Evolutionary conservation across 306 rosid genomes (phyloP).

Genomic region (Canavalia ensiformis): DNA sequence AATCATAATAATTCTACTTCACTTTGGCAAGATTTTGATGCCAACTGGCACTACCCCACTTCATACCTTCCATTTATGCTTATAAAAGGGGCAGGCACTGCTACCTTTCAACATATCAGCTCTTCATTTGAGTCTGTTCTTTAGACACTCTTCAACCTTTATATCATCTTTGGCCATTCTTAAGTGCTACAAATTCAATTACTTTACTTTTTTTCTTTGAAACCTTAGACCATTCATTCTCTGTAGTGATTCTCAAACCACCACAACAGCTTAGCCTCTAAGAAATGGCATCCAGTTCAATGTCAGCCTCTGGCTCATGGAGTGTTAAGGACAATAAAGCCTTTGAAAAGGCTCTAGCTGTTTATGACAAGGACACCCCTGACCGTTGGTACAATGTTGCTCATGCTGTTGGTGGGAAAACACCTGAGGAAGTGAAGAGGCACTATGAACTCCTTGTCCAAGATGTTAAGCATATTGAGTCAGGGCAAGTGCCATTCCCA

Average conservation of each 20-base stretch:
- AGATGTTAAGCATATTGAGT: conserved; percentile 83
- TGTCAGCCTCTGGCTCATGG: conserved; percentile 85
- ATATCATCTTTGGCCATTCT: not conserved
- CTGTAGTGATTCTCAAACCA: not conserved
- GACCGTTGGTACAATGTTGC: conserved; percentile 96
- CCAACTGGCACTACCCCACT: conserved; percentile 75
- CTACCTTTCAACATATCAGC: conserved; percentile 56
- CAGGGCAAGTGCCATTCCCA: conserved; percentile 86
- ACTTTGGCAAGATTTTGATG: conserved; percentile 56
- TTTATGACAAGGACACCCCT: conserved; percentile 88
- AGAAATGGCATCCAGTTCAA: conserved; percentile 80
- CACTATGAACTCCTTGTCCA: conserved; percentile 82
- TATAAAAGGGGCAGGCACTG: conserved; percentile 71
- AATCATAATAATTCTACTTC: conserved; percentile 70
- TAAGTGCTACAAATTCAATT: not conserved
- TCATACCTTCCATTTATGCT: conserved; percentile 51
- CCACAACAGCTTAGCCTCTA: not conserved
- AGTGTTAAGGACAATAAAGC: conserved; percentile 90
- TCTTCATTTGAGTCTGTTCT: conserved; percentile 44
- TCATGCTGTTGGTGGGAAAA: conserved; percentile 85
- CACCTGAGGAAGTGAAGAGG: conserved; percentile 82
- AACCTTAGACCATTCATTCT: conserved; percentile 2
- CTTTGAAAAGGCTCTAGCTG: conserved; percentile 91
- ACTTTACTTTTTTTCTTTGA: not conserved
- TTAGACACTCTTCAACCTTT: conserved; percentile 29